Evolutionary conservation across 305 asterid genomes (phyloP).

Genomic region (Fraxinus ornus): DNA sequence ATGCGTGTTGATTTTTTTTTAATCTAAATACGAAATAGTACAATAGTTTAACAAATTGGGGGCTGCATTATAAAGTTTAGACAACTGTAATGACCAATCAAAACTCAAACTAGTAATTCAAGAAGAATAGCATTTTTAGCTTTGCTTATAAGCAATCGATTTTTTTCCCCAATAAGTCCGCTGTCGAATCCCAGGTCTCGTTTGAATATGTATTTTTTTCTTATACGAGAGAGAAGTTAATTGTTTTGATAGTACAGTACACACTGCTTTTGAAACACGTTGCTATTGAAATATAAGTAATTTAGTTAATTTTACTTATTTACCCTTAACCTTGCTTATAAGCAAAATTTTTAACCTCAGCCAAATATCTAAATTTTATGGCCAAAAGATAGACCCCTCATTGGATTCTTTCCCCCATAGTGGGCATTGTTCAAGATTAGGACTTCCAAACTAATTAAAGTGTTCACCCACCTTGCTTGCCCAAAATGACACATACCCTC

Average conservation of each 20-base stretch:
- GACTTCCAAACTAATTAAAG: neutral
- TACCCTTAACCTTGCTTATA: neutral
- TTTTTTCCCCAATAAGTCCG: neutral
- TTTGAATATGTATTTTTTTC: neutral
- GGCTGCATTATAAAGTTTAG: neutral
- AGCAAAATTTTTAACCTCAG: neutral
- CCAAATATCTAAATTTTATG: neutral
- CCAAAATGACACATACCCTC: neutral
- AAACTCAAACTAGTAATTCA: neutral
- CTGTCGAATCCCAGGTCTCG: too few species aligned
- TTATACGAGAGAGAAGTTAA: too few species aligned
- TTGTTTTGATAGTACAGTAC: neutral
- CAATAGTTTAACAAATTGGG: neutral
- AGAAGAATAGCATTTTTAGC: neutral
- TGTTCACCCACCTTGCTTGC: neutral
- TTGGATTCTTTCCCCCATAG: neutral
- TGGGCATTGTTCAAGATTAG: neutral
- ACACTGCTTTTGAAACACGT: neutral
- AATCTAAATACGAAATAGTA: neutral
- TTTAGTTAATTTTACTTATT: neutral
- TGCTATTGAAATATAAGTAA: neutral
- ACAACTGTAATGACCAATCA: neutral
- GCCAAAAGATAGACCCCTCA: neutral
- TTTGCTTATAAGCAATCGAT: neutral
- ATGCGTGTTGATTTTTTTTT: too few species aligned